phyloP scores from a whole-genome alignment of 306 rosid species.

The Adenanthera pavonina region DNA sequence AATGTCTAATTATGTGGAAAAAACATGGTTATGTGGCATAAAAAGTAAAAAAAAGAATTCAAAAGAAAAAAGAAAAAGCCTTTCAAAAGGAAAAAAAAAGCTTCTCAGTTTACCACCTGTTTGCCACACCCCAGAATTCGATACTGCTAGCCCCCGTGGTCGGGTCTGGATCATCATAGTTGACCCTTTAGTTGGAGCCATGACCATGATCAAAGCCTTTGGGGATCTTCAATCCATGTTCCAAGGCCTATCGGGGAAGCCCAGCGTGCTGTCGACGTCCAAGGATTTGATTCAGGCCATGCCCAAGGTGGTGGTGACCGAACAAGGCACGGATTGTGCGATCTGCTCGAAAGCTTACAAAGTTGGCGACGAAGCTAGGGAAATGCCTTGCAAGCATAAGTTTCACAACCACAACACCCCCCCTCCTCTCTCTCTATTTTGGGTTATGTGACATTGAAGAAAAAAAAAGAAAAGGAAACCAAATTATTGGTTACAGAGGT shows the following conservation, averaged over 20 bases:
- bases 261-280: slow-evolving; percentile 35
- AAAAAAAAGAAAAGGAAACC: no score
- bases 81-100: no score
- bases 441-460: no score
- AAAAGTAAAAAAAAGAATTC: no score
- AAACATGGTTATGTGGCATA: no score
- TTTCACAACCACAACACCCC: slow-evolving; percentile 33
- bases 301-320: slow-evolving; percentile 39
- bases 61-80: no score
- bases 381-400: slow-evolving; percentile 51
- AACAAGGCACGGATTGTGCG: slow-evolving; percentile 40
- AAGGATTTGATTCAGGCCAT: slow-evolving; percentile 39
- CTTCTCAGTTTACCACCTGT: neutral
- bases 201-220: slow-evolving; percentile 31
- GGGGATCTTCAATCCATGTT: slow-evolving; percentile 37
- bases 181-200: slow-evolving; percentile 26
- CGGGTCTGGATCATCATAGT: neutral
- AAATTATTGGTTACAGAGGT: no score
- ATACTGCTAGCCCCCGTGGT: neutral
- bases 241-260: slow-evolving; percentile 19
- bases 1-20: no score
- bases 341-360: slow-evolving; percentile 43
- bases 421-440: no score
- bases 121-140: neutral
- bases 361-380: slow-evolving; percentile 39